Conservation (phyloP, 2,329 filamentous ascomycete genomes). For the Xylaria digitata region DNA sequence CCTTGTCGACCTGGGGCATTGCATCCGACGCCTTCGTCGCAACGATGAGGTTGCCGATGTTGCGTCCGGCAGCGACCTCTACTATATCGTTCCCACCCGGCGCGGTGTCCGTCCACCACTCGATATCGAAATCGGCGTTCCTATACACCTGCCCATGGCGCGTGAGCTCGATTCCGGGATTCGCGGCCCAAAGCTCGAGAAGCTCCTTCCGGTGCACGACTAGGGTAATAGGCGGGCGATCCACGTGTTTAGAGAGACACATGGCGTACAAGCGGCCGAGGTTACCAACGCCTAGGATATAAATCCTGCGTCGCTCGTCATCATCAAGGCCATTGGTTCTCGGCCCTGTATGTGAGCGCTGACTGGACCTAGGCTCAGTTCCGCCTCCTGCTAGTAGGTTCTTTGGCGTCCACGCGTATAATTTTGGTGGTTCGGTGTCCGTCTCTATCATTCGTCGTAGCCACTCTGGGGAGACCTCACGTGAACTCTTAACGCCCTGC, state of each 20-base stretch:
- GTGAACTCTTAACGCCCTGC: neutral
- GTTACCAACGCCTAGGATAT: slow-evolving; percentile 84
- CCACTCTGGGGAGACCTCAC: slow-evolving; percentile 38
- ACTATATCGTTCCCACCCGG: slow-evolving; percentile 52
- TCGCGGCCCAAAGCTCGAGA: slow-evolving; percentile 59
- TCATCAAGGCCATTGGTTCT: neutral
- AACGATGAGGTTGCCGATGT: slow-evolving; percentile 79
- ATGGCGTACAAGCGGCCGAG: slow-evolving; percentile 83
- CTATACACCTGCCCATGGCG: slow-evolving; percentile 50
- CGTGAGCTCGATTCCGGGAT: slow-evolving; percentile 60
- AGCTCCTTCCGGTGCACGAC: slow-evolving; percentile 74
- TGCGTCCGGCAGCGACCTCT: slow-evolving; percentile 55
- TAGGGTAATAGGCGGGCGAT: slow-evolving; percentile 79
- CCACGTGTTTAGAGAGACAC: slow-evolving; percentile 68
- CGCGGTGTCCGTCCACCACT: slow-evolving; percentile 64
- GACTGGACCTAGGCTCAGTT: neutral
- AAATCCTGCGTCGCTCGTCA: slow-evolving; percentile 63
- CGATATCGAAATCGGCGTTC: slow-evolving; percentile 59
- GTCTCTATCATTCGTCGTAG: slow-evolving; percentile 42
- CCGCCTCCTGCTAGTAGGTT: slow-evolving; percentile 37
- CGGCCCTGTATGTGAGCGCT: neutral
- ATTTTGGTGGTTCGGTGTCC: slow-evolving; percentile 35
- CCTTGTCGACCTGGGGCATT: slow-evolving; percentile 66
- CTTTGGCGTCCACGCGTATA: slow-evolving; percentile 49
- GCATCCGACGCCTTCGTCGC: slow-evolving; percentile 79